Base-by-base conservation (phyloP, 2,329 filamentous ascomycete species). In the Pseudopyrenochaeta lycopersici region DNA sequence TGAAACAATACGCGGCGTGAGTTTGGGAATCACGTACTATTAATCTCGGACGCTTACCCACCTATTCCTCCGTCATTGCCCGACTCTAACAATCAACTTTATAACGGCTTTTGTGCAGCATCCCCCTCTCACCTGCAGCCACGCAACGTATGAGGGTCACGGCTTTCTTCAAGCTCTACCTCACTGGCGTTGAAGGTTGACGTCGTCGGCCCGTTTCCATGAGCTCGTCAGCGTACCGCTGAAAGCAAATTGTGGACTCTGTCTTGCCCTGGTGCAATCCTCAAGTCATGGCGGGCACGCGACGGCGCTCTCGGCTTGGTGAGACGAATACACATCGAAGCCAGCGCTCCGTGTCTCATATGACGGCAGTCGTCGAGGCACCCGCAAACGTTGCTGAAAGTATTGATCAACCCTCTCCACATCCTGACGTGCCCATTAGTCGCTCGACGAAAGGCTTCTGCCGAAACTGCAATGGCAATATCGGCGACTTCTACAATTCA, bases 401-500 rank as follows among this genome's bases (percentile, higher is more conserved):
- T 49, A 51, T 48, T 51, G 56, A 56, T 43, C 52, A 57, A 46
- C 46, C 38, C 48, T 62, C 60, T 32, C 45, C 49, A 31, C 50
- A 29, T 38, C 27, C 52, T 54, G 52, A 52, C n/a, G 42, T 50
- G 40, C 56, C 54, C 30, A 35, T 52, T 18, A 64, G 36, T 48
- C 62, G 62, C 18, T 69, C 71, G 23, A 70, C 67, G 17, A 60
- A 54, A 43, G 73, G 55, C 54, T 61, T 64, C 46, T 76, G 74
- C 65, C 62, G 58, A 35, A 63, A 51, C 17, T 76, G 75, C 58
- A 40, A 55, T 4, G 42, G 46, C 43, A 46, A 50, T 7, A 51
- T 76, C 46, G 76, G 72, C 49, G 64, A 75, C 15, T 77, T 75
- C 56, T 76, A 68, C 59, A 77, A 77, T 52, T 65, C 64, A 49